phyloP scores from a whole-genome alignment of 345 rosid genomes.

The Pugionium dolabratum region DNA sequence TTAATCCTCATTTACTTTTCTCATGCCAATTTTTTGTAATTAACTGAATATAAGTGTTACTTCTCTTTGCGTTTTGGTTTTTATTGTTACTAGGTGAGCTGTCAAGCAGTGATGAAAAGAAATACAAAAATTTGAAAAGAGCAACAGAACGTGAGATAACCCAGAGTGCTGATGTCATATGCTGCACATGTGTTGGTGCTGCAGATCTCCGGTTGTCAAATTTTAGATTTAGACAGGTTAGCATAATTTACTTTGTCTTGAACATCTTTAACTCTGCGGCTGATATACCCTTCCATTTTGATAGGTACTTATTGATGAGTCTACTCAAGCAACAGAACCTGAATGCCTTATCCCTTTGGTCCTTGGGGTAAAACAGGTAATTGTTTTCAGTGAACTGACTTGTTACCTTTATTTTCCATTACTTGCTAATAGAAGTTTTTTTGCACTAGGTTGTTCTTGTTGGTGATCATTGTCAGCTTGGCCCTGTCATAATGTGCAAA shows the following conservation, averaged over 20 bases:
- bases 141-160: conserved; percentile 97
- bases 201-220: conserved; percentile 97
- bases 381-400: conserved; percentile 13
- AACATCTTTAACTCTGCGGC: conserved; percentile 15
- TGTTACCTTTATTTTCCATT: conserved; percentile 17
- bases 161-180: conserved; percentile 99
- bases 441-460: conserved; percentile 81
- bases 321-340: conserved; percentile 98
- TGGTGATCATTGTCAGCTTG: conserved; percentile 99
- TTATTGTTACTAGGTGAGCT: conserved; percentile 65
- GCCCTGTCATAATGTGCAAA: conserved; percentile 99
- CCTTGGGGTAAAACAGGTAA: conserved; percentile 97
- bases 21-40: conserved; percentile 9
- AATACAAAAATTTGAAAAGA: conserved; percentile 93
- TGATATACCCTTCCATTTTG: conserved; percentile 33
- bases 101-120: conserved; percentile 99
- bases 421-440: conserved; percentile 18
- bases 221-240: conserved; percentile 98
- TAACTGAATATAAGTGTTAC: conserved; percentile 9
- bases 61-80: conserved; percentile 8
- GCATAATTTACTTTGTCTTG: conserved; percentile 10
- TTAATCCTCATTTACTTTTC: conserved; percentile 13
- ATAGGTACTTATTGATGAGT: conserved; percentile 99
- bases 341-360: conserved; percentile 99
- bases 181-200: conserved; percentile 99